Conservation (phyloP, 2,329 filamentous ascomycete genomes). For the Xylariaceae sp. region DNA sequence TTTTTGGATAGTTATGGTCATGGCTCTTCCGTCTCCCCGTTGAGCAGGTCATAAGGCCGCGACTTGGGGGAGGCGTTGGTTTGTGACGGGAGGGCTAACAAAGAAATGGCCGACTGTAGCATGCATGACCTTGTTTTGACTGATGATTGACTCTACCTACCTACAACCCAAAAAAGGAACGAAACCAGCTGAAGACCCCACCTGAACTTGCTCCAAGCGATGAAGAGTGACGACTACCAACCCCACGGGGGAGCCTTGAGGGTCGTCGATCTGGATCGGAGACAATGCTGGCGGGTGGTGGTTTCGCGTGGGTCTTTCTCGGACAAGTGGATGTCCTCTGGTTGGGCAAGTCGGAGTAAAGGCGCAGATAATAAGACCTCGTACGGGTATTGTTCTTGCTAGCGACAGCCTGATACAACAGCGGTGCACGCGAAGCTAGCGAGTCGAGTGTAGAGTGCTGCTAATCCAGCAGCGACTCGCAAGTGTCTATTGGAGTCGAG, state of each 20-base stretch:
- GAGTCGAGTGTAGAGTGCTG: no score
- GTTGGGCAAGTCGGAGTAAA: constrained; percentile 42
- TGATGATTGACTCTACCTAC: constrained; percentile 4
- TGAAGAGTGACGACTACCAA: constrained; percentile 24
- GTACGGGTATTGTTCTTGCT: not conserved
- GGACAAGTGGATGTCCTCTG: constrained; percentile 43
- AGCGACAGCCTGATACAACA: not conserved
- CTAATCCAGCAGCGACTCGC: no score
- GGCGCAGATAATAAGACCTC: constrained; percentile 28
- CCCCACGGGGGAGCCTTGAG: constrained; percentile 31
- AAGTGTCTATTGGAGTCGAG: no score
- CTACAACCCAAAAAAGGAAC: not conserved
- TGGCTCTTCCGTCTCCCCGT: constrained; percentile 17
- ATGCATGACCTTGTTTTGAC: constrained; percentile 14
- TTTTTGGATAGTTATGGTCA: constrained; percentile 11
- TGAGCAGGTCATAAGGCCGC: constrained; percentile 12
- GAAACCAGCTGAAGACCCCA: constrained; percentile 13
- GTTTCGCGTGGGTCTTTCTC: constrained; percentile 39
- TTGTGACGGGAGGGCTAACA: constrained; percentile 3
- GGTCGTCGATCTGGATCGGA: constrained; percentile 24
- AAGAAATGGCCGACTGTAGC: not conserved
- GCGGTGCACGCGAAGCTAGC: no score
- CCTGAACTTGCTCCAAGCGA: constrained; percentile 17
- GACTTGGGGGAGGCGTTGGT: not conserved
- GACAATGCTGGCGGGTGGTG: constrained; percentile 20